A percentile compares a stretch with the other conserved stretches of the same genome.
phyloP scores from a whole-genome alignment of 768 basidiomycete species.

The Lentinula raphanica region DNA sequence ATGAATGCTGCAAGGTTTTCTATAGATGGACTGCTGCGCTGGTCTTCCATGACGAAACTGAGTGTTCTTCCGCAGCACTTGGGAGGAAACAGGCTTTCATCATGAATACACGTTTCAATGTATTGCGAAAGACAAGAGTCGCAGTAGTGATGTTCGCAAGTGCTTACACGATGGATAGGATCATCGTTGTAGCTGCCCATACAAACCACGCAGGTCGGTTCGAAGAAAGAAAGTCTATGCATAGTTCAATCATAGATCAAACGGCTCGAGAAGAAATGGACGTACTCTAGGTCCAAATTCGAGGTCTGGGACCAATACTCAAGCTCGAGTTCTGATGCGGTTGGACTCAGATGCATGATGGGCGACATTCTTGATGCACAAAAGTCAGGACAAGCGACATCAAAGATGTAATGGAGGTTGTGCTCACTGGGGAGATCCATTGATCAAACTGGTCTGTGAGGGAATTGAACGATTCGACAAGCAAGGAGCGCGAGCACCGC shows the following conservation, averaged over 20 bases:
- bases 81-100: slow-evolving; percentile 5
- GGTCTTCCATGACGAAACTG: background rate
- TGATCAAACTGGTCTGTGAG: too few relatives aligned
- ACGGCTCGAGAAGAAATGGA: background rate
- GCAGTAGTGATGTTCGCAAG: slow-evolving; percentile 6
- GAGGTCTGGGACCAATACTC: background rate
- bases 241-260: background rate
- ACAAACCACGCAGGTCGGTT: background rate
- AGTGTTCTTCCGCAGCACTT: slow-evolving; percentile 1
- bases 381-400: too few relatives aligned
- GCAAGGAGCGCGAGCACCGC: too few relatives aligned
- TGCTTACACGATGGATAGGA: background rate
- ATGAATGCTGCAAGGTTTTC: background rate
- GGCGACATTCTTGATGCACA: background rate
- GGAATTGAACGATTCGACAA: too few relatives aligned
- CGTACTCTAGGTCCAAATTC: background rate
- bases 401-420: background rate
- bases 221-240: background rate
- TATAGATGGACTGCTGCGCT: background rate
- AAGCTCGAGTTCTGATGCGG: background rate
- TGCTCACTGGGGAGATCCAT: background rate
- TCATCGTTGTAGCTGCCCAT: background rate
- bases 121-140: background rate
- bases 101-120: background rate
- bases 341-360: background rate